phyloP scores from a whole-genome alignment of 345 rosid species.

The Xanthoceras sorbifolium region DNA sequence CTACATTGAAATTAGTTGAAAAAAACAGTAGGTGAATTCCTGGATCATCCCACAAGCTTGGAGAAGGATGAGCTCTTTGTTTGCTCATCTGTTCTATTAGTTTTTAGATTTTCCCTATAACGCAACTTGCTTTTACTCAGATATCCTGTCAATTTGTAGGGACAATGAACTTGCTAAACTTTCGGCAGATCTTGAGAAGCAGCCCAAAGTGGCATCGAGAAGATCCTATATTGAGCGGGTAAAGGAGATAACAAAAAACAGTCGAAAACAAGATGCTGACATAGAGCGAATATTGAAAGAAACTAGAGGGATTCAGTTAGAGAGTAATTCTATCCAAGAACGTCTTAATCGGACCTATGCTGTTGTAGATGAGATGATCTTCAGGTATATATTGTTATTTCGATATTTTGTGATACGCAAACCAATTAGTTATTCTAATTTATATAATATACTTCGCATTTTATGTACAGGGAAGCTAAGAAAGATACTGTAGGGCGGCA shows the following conservation, averaged over 20 bases:
- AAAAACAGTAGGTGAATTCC: not conserved
- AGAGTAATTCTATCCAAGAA: conserved; percentile 84
- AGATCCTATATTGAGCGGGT: conserved; percentile 62
- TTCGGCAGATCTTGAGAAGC: conserved; percentile 47
- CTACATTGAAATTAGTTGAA: not conserved
- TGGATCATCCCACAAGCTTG: not conserved
- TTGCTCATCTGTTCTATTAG: conserved; percentile 3
- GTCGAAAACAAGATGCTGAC: conserved; percentile 79
- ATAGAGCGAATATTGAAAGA: conserved; percentile 70
- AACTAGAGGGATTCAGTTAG: conserved; percentile 80
- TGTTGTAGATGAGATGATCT: conserved; percentile 73
- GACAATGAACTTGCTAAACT: conserved; percentile 58
- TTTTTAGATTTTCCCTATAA: too few species aligned
- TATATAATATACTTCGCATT: conserved; percentile 1
- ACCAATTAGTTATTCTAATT: not conserved
- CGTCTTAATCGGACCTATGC: conserved; percentile 82
- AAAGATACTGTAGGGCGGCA: conserved; percentile 61
- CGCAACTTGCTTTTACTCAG: too few species aligned
- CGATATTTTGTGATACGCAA: not conserved
- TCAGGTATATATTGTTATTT: conserved; percentile 45
- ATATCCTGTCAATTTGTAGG: too few species aligned
- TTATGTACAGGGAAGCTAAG: conserved; percentile 67
- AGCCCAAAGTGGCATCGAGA: conserved; percentile 53
- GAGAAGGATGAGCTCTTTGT: not conserved
- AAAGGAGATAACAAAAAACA: conserved; percentile 81